These are phyloP conservation scores for Allomyces arbusculus DNA, from an alignment of 192 early-diverging fungal genomes.

Conservation along the genomic window DNA sequence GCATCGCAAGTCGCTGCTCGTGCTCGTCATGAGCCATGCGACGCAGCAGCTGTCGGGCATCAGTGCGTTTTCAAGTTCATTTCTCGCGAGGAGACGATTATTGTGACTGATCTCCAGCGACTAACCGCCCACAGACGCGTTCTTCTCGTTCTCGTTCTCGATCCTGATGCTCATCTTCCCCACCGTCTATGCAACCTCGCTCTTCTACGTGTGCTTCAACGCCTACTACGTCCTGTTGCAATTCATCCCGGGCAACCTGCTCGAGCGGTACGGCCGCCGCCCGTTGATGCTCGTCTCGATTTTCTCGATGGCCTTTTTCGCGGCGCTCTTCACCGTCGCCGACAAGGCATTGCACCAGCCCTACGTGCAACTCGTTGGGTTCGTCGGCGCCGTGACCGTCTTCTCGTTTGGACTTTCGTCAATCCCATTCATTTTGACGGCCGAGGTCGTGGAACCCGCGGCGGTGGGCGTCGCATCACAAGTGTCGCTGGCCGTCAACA, in stretches of 20 bases:
- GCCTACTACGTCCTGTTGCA: background rate
- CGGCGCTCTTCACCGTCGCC: background rate
- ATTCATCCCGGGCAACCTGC: background rate
- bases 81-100: too few species aligned
- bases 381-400: background rate
- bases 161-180: background rate
- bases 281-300: background rate
- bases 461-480: background rate
- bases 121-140: background rate
- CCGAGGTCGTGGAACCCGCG: background rate
- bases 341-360: background rate
- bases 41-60: background rate
- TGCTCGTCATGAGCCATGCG: background rate
- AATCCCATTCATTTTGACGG: background rate
- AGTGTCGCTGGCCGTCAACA: background rate
- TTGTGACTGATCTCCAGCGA: too few species aligned
- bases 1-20: background rate
- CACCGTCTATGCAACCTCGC: background rate
- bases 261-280: background rate
- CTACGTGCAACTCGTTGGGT: background rate
- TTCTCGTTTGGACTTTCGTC: background rate
- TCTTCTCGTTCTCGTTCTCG: background rate
- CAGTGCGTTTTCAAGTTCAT: background rate
- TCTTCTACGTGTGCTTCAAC: background rate
- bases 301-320: background rate